Evolutionary conservation across 202 grass and related monocot species (phyloP).

Genomic region (Saccharum hybrid): DNA sequence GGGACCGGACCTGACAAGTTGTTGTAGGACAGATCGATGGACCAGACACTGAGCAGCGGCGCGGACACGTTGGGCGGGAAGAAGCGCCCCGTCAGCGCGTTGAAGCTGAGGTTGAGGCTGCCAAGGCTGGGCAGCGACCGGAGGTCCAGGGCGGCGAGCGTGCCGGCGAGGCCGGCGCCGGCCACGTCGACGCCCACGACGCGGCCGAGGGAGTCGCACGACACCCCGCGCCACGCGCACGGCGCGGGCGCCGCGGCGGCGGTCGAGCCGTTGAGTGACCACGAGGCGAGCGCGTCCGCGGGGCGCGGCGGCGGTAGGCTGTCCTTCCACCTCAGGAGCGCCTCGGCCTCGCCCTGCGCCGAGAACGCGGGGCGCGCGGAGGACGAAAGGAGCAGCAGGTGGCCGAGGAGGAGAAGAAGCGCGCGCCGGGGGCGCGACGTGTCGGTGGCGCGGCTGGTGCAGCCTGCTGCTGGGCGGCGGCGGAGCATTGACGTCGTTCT

Average conservation of each 20-base stretch:
- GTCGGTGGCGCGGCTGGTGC: background rate
- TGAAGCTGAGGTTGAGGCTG: slow-evolving; percentile 65
- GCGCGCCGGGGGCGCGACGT: background rate
- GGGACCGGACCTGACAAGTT: slow-evolving; percentile 51
- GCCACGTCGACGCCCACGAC: slow-evolving; percentile 55
- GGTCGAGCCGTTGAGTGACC: slow-evolving; percentile 22
- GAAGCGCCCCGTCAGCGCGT: slow-evolving; percentile 47
- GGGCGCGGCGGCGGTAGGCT: slow-evolving; percentile 37
- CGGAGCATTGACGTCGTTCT: background rate
- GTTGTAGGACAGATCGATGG: slow-evolving; percentile 58
- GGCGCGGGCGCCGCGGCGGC: slow-evolving; percentile 17
- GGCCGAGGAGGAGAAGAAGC: background rate
- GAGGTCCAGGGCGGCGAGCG: slow-evolving; percentile 62
- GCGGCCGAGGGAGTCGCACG: slow-evolving; percentile 50
- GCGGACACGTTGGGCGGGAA: slow-evolving; percentile 36
- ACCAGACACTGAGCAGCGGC: slow-evolving; percentile 42
- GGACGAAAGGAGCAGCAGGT: slow-evolving; percentile 5
- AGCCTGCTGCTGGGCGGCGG: background rate
- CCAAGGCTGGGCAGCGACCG: slow-evolving; percentile 45
- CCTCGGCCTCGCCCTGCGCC: slow-evolving; percentile 51
- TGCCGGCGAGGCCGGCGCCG: slow-evolving; percentile 51
- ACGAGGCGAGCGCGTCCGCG: slow-evolving; percentile 42
- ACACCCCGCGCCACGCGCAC: slow-evolving; percentile 65
- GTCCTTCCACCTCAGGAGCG: slow-evolving; percentile 72
- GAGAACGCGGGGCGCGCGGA: slow-evolving; percentile 4